A percentile compares a stretch with the other conserved stretches of the same genome.
Conservation (phyloP, 257 asterid genomes). For the Prunella vulgaris region DNA sequence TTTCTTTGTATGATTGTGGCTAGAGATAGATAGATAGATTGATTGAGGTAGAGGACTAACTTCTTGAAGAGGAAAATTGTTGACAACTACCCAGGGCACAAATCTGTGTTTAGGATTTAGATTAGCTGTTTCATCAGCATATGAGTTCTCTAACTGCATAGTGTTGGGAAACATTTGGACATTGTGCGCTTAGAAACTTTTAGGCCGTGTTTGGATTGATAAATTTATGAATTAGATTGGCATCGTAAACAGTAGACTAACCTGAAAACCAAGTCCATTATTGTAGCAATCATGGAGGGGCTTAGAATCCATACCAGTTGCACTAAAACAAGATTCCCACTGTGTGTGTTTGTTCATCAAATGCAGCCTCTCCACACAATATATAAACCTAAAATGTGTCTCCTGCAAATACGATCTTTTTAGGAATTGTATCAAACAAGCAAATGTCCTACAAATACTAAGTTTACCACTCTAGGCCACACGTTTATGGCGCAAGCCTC, state of each 20-base stretch:
- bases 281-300: constrained; percentile 58
- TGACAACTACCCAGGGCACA: constrained; percentile 91
- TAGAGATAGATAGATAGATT: not conserved
- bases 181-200: not conserved
- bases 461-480: constrained; percentile 66
- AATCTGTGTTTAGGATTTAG: constrained; percentile 73
- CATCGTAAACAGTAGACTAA: constrained; percentile 7
- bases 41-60: constrained; percentile 33
- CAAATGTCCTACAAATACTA: not conserved
- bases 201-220: not conserved
- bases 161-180: not conserved
- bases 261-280: constrained; percentile 59
- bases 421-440: not conserved
- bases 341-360: constrained; percentile 49
- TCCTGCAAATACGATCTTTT: constrained; percentile 31
- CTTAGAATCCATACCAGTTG: constrained; percentile 38
- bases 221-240: not conserved
- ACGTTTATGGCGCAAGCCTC: constrained; percentile 78
- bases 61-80: constrained; percentile 63
- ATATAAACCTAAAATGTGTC: constrained; percentile 59
- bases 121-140: constrained; percentile 64
- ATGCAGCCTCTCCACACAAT: constrained; percentile 63
- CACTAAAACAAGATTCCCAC: constrained; percentile 67
- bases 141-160: constrained; percentile 60
- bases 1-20: not conserved